Percentiles rank a stretch among this genome's conserved stretches.
Conservation (phyloP, 129 eudicot species). For the Tagetes patula region DNA sequence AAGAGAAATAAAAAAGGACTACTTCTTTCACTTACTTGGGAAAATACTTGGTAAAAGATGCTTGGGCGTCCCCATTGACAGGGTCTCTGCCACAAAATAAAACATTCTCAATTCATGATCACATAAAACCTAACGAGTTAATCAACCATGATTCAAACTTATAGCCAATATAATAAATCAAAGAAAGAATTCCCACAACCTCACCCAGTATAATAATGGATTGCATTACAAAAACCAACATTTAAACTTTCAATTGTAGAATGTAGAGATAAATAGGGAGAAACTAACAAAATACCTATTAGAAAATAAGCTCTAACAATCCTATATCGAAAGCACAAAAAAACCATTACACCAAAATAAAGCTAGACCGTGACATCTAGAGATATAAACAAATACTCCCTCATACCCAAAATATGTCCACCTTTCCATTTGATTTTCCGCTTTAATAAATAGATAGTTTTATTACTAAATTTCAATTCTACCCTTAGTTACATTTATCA, state of each 20-base stretch:
- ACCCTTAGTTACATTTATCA: neutral
- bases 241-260: neutral
- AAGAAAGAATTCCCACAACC: neutral
- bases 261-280: neutral
- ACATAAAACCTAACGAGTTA: constrained; percentile 16
- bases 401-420: neutral
- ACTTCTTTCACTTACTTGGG: constrained; percentile 58
- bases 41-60: constrained; percentile 43
- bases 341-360: neutral
- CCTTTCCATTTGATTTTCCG: neutral
- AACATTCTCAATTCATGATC: constrained; percentile 21
- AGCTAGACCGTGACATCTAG: neutral
- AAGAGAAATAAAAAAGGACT: neutral
- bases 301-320: neutral
- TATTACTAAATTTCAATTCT: constrained; percentile 1
- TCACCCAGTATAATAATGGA: constrained; percentile 10
- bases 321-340: neutral
- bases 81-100: constrained; percentile 35
- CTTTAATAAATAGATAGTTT: neutral
- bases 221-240: neutral
- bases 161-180: neutral
- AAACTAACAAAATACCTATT: constrained; percentile 5
- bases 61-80: constrained; percentile 28
- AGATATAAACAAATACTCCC: neutral
- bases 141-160: neutral